phyloP scores from a whole-genome alignment of 2,329 filamentous ascomycete genomes.

The Claviceps pusilla region DNA sequence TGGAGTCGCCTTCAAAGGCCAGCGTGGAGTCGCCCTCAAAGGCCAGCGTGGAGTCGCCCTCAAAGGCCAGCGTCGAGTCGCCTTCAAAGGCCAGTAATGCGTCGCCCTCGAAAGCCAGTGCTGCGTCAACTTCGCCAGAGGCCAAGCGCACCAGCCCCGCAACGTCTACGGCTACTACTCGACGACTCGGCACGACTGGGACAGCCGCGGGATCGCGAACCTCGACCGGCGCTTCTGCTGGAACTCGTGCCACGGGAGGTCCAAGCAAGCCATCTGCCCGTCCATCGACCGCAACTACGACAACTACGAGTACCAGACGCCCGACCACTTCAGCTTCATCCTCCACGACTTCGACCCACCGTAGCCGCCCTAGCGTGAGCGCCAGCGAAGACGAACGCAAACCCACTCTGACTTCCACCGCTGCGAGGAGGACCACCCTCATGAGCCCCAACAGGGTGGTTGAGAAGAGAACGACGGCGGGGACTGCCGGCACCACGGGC shows the following conservation, averaged over 20 bases:
- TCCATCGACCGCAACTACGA: slow-evolving; percentile 22
- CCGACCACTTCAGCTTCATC: slow-evolving; percentile 16
- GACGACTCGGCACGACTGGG: slow-evolving; percentile 17
- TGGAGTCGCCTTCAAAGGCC: neutral
- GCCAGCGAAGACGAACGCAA: slow-evolving; percentile 37
- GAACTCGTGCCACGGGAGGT: slow-evolving; percentile 11
- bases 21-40: neutral
- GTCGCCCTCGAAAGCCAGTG: neutral
- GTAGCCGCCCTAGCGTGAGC: slow-evolving; percentile 32
- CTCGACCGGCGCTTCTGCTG: slow-evolving; percentile 2
- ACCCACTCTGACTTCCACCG: slow-evolving; percentile 21
- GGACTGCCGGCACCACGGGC: slow-evolving; percentile 17
- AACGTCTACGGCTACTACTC: slow-evolving; percentile 20
- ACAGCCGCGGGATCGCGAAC: slow-evolving; percentile 12
- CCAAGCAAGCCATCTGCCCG: slow-evolving; percentile 35
- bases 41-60: neutral
- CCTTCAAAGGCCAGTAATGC: slow-evolving; percentile 19
- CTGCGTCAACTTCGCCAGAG: slow-evolving; percentile 7
- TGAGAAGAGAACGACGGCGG: slow-evolving; percentile 22
- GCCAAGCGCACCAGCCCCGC: slow-evolving; percentile 23
- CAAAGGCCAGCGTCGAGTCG: slow-evolving; percentile 9
- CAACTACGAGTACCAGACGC: slow-evolving; percentile 15
- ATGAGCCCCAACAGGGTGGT: slow-evolving; percentile 22
- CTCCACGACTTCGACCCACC: slow-evolving; percentile 26
- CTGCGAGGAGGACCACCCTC: slow-evolving; percentile 28